Conservation (phyloP, 73 alveolate genomes). For the Tetrahymena borealis region DNA sequence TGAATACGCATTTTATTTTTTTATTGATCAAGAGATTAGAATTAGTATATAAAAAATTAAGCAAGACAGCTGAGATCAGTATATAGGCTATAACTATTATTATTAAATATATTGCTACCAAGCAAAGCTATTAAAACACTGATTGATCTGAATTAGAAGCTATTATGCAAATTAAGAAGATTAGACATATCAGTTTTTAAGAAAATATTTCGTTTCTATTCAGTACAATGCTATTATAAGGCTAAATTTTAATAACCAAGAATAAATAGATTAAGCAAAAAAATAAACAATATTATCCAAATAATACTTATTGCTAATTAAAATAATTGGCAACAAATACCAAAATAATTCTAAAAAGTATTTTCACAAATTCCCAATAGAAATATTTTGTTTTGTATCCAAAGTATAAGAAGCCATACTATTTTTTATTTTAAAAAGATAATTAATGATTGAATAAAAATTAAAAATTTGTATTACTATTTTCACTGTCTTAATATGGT, state of each 20-base stretch:
- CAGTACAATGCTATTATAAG: not conserved
- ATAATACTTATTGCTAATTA: not conserved
- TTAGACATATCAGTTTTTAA: not conserved
- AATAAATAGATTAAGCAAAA: not conserved
- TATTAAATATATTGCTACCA: not conserved
- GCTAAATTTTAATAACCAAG: not conserved
- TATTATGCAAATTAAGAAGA: not conserved
- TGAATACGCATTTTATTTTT: no score
- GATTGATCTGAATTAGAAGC: not conserved
- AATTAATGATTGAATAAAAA: not conserved
- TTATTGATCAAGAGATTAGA: not conserved
- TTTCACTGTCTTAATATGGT: not conserved
- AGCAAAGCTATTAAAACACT: not conserved
- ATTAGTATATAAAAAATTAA: no score
- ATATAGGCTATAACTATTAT: not conserved
- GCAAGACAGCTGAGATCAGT: not conserved
- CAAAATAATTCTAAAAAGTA: not conserved
- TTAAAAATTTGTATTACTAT: not conserved
- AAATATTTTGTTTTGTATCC: not conserved
- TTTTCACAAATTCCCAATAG: not conserved
- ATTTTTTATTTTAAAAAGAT: not conserved
- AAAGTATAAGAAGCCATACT: not conserved
- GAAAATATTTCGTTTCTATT: not conserved
- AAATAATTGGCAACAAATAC: not conserved
- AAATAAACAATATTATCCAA: not conserved